Conservation (phyloP, 257 asterid species). For the Leonotis leonurus region DNA sequence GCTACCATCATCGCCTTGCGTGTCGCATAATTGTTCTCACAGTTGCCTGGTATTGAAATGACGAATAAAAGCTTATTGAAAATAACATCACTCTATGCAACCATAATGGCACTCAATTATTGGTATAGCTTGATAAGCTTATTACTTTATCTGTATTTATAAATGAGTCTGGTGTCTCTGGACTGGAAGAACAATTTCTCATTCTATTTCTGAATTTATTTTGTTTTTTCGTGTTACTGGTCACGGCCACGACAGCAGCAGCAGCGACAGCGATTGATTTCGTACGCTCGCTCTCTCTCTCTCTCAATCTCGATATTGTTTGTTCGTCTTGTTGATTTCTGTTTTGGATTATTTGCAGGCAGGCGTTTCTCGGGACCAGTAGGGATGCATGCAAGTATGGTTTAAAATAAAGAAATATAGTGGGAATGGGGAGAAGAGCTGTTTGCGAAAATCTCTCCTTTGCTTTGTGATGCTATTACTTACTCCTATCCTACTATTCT, state of each 20-base stretch:
- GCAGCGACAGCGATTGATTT: slow-evolving; percentile 48
- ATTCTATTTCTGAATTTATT: background rate
- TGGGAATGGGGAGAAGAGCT: background rate
- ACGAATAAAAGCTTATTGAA: background rate
- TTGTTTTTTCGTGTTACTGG: background rate
- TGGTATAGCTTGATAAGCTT: background rate
- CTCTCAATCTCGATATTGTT: background rate
- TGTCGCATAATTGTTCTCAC: too few relatives aligned
- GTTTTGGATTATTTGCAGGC: too few relatives aligned
- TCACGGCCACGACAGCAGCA: slow-evolving; percentile 28
- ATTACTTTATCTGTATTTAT: too few relatives aligned
- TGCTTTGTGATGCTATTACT: too few relatives aligned
- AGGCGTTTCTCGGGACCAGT: background rate
- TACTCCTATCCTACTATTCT: too few relatives aligned
- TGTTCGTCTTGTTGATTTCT: background rate
- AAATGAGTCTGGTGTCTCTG: too few relatives aligned
- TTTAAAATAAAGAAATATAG: background rate
- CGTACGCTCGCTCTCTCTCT: background rate
- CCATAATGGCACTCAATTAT: background rate
- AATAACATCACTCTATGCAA: background rate
- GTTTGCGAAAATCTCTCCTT: background rate
- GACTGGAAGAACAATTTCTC: too few relatives aligned
- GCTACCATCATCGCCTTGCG: background rate
- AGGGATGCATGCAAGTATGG: background rate
- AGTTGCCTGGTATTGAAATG: background rate